Percentiles rank a stretch among this genome's conserved stretches.
These are phyloP conservation scores for Quercus rubra DNA, from an alignment of 306 rosid species.

Conservation along the genomic window DNA sequence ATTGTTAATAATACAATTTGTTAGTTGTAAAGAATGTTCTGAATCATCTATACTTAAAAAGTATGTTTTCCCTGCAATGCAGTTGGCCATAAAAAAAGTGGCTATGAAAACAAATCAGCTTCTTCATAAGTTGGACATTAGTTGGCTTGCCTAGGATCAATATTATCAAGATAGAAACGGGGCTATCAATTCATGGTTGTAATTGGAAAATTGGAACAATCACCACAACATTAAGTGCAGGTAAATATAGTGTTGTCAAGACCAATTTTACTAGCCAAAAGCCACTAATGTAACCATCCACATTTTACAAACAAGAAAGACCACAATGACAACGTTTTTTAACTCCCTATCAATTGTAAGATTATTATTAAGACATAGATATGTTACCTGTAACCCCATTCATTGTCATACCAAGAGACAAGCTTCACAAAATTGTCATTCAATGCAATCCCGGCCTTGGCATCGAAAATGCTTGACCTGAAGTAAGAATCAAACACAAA, in stretches of 20 bases:
- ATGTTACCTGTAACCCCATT: conserved; percentile 57
- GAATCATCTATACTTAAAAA: no score
- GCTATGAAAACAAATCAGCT: no score
- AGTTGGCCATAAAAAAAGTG: no score
- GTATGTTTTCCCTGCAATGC: no score
- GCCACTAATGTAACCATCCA: not conserved
- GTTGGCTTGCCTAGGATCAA: no score
- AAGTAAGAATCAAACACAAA: conserved; percentile 5
- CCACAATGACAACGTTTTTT: not conserved
- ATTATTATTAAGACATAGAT: not conserved
- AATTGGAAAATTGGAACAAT: no score
- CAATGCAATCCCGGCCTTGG: conserved; percentile 70
- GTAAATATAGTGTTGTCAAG: not conserved
- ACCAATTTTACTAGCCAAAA: not conserved
- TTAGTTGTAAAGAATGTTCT: no score
- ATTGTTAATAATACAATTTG: no score
- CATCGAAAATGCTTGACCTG: conserved; percentile 54
- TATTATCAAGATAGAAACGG: no score
- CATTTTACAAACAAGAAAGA: not conserved
- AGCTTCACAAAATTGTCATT: conserved; percentile 64
- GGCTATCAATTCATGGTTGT: no score
- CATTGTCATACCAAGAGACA: conserved; percentile 71
- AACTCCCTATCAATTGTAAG: not conserved
- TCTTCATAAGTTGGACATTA: no score
- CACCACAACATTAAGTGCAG: no score